A percentile compares a stretch with the other conserved stretches of the same genome.
phyloP scores from a whole-genome alignment of 257 asterid genomes.

The Penstemon barbatus region DNA sequence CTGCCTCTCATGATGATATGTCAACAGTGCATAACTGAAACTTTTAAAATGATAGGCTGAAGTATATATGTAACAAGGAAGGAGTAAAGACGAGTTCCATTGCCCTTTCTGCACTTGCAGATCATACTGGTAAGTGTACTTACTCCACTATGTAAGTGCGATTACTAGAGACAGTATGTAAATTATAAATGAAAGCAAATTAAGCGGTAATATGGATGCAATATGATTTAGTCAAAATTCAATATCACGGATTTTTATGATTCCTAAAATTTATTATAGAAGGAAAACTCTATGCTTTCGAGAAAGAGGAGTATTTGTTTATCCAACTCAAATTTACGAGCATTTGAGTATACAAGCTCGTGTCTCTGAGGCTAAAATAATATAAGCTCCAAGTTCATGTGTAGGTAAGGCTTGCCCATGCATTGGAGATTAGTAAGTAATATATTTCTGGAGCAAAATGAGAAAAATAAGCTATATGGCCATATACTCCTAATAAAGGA shows the following conservation, averaged over 20 bases:
- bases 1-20: conserved; percentile 11
- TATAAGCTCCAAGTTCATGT: conserved; percentile 10
- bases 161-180: background rate
- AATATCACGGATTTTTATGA: background rate
- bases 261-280: background rate
- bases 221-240: background rate
- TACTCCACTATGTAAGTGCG: conserved; percentile 2
- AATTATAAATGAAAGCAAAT: background rate
- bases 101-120: conserved; percentile 80
- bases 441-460: background rate
- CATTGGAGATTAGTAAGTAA: background rate
- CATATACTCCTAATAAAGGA: background rate
- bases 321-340: conserved; percentile 1
- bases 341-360: background rate
- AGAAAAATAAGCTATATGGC: background rate
- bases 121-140: conserved; percentile 65
- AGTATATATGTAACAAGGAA: conserved; percentile 84
- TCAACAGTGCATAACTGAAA: conserved; percentile 24
- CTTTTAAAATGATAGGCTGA: conserved; percentile 60
- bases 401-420: background rate
- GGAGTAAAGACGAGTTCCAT: conserved; percentile 70
- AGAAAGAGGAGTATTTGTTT: background rate
- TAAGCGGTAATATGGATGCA: background rate
- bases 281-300: background rate
- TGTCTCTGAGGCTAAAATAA: background rate